Base-by-base conservation (phyloP, 2,329 filamentous ascomycete genomes). In the Phyllosticta citrichinensis region DNA sequence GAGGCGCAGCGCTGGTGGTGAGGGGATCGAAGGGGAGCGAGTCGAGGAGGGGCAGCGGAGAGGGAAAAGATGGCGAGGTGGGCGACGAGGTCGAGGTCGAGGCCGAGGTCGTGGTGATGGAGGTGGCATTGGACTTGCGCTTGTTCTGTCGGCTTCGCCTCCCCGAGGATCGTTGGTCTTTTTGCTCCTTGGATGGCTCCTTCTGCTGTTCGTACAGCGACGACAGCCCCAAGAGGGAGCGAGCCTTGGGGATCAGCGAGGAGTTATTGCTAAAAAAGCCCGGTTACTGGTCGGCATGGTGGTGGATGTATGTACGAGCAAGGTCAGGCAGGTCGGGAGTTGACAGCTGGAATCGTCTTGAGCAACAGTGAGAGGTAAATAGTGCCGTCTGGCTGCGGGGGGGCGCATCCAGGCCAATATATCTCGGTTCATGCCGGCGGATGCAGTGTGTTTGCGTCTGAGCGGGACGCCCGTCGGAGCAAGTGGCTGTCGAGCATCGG, bases 11-110 rank as follows among this genome's bases (percentile, higher is more conserved):
- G 3, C 70, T 69, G 1, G 66, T 63, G 1, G 66, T 65, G 27
- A 73, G 68, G 4, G 69, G 71, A 60, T 73, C 69, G 63, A 72
- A 71, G 27, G 55, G 59, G 47, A 47, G 55, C 54, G 27, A 40
- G 59, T 61, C 59, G 54, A 61, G 56, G 20, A n/a, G 24, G 22
- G 35, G 17, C 40, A n/a, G 14, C 3, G 40, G 40, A 19, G 40
- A 47, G 40, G 40, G 40, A 8, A 47, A 47, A 12, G 40, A 47
- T 6, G 40, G 40, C 40, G 40, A 47, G 40, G 40, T 47, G 17
- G 40, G 40, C 6, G 40, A 47, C 40, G 40, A 47, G 40, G 40
- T 47, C 40, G 40, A 47, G 40, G 40, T 47, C 40, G 40, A 47
- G 40, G 40, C 40, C 40, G 40, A 47, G 17, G 14, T 47, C 2